These are phyloP conservation scores for Nothopassalora personata DNA, from an alignment of 2,329 filamentous ascomycete genomes.

Conservation along the genomic window DNA sequence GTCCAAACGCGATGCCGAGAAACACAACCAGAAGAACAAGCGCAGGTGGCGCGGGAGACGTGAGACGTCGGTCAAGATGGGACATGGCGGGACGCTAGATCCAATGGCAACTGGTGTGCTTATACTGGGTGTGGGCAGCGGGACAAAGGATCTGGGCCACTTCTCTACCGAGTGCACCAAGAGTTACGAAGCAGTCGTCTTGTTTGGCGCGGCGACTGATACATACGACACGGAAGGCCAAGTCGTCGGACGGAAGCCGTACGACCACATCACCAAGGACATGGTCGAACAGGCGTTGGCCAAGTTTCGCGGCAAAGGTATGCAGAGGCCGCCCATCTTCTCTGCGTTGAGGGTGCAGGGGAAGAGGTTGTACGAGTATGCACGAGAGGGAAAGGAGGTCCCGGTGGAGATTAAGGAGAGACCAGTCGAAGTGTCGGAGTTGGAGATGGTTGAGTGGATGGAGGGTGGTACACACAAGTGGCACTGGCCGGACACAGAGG, in stretches of 20 bases:
- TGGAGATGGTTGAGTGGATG: slow-evolving; percentile 79
- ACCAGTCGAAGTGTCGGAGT: slow-evolving; percentile 68
- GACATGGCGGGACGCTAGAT: slow-evolving; percentile 92
- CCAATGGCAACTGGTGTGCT: slow-evolving; percentile 90
- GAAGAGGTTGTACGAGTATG: slow-evolving; percentile 94
- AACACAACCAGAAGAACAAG: slow-evolving; percentile 55
- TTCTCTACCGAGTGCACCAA: slow-evolving; percentile 82
- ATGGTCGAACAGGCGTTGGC: slow-evolving; percentile 71
- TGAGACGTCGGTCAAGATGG: slow-evolving; percentile 77
- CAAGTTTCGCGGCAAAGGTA: slow-evolving; percentile 73
- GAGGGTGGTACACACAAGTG: slow-evolving; percentile 76
- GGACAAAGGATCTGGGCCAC: slow-evolving; percentile 72
- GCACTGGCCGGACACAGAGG: slow-evolving; percentile 74
- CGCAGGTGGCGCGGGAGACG: slow-evolving; percentile 42
- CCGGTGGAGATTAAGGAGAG: slow-evolving; percentile 78
- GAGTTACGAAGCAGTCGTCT: slow-evolving; percentile 79
- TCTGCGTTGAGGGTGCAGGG: slow-evolving; percentile 90
- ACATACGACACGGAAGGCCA: slow-evolving; percentile 86
- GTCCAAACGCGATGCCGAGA: slow-evolving; percentile 52
- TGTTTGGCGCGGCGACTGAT: slow-evolving; percentile 90
- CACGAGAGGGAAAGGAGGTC: slow-evolving; percentile 78
- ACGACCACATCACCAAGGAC: slow-evolving; percentile 74
- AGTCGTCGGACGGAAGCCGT: slow-evolving; percentile 67
- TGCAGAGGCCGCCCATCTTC: slow-evolving; percentile 88
- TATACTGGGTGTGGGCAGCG: slow-evolving; percentile 78